phyloP scores from a whole-genome alignment of 2,329 filamentous ascomycete species.

The Alternaria arborescens region DNA sequence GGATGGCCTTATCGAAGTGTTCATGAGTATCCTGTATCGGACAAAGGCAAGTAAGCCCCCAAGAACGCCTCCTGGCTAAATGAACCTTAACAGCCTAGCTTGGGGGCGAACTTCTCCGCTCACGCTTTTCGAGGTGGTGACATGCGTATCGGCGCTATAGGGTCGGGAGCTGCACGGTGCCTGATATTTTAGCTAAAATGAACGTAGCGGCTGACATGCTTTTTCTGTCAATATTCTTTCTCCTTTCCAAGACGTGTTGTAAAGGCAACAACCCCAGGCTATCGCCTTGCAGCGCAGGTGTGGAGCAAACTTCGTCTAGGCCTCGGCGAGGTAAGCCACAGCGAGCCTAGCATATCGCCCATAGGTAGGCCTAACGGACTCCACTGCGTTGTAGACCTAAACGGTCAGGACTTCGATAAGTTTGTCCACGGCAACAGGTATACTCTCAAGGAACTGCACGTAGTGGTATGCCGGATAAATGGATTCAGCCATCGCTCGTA shows the following conservation, averaged over 20 bases:
- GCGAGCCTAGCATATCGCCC: conserved; percentile 4
- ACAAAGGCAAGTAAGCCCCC: not conserved
- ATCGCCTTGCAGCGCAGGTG: not conserved
- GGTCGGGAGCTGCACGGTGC: not conserved
- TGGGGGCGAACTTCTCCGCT: not conserved
- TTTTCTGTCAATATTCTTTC: not conserved
- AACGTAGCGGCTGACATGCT: not conserved
- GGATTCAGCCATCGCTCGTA: not conserved
- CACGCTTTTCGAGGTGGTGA: not conserved
- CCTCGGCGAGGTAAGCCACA: conserved; percentile 9
- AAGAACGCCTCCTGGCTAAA: conserved; percentile 3
- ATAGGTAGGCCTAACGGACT: not conserved
- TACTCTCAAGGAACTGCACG: not conserved
- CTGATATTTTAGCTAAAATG: not conserved
- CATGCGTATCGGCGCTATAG: not conserved
- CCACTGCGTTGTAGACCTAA: not conserved
- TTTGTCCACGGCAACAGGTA: not conserved
- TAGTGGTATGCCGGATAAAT: not conserved
- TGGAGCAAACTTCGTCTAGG: not conserved
- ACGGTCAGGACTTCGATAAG: not conserved
- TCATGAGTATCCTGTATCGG: not conserved
- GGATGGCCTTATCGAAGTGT: not conserved
- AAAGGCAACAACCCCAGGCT: not conserved
- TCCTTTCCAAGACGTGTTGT: not conserved
- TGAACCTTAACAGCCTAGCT: not conserved